Evolutionary conservation across 2,329 filamentous ascomycete species (phyloP).

Genomic region (Tolypocladium guangdongense): DNA sequence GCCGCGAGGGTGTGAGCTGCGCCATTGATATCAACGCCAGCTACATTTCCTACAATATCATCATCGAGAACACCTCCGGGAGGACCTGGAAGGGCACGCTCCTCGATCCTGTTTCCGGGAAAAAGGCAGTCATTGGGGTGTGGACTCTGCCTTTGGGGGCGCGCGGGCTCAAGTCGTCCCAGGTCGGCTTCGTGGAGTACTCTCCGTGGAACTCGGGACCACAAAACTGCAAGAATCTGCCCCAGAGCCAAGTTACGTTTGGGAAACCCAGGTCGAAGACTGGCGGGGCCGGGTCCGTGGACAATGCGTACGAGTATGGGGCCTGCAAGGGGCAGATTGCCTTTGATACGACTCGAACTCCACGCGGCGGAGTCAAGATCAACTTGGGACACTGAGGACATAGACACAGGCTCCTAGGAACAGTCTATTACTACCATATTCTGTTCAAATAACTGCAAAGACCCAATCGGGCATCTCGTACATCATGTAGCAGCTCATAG

Average conservation of each 20-base stretch:
- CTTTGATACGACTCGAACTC: too few relatives aligned
- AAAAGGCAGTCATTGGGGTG: conserved; percentile 5
- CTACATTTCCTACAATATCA: conserved; percentile 8
- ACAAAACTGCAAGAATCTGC: conserved; percentile 5
- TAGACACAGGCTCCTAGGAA: too few relatives aligned
- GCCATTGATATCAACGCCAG: conserved; percentile 4
- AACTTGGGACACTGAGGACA: too few relatives aligned
- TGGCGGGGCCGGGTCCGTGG: not conserved
- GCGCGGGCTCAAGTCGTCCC: conserved; percentile 1
- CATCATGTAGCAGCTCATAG: too few relatives aligned
- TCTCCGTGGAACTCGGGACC: conserved; percentile 6
- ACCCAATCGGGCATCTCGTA: too few relatives aligned
- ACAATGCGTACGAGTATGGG: not conserved
- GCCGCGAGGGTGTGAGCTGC: conserved; percentile 12
- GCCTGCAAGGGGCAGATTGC: not conserved
- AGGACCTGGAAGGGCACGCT: conserved; percentile 10
- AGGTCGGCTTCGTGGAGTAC: conserved; percentile 9
- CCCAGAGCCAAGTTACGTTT: conserved; percentile 1
- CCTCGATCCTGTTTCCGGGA: conserved; percentile 5
- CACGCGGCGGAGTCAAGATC: too few relatives aligned
- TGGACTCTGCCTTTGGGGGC: conserved; percentile 6
- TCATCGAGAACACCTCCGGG: conserved; percentile 5
- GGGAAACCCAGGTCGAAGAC: not conserved
- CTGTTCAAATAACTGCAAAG: too few relatives aligned
- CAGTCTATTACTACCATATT: too few relatives aligned